Conservation (phyloP, 768 basidiomycete species). For the Mycena latifolia region DNA sequence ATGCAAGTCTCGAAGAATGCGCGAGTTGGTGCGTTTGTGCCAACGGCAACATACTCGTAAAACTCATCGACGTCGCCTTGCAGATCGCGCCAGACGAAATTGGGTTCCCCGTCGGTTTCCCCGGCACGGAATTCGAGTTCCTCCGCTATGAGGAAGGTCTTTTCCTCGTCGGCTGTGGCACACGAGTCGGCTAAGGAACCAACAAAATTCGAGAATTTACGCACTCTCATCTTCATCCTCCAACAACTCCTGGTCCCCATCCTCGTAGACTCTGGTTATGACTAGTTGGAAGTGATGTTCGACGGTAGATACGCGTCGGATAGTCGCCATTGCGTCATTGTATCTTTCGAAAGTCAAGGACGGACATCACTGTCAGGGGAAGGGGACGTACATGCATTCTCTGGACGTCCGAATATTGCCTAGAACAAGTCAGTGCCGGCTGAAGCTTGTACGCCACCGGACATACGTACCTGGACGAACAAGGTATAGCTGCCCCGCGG, state of each 20-base stretch:
- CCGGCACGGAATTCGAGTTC: slow-evolving; percentile 89
- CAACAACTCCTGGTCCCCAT: slow-evolving; percentile 94
- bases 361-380: neutral
- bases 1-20: slow-evolving; percentile 95
- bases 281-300: slow-evolving; percentile 92
- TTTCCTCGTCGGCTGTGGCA: slow-evolving; percentile 88
- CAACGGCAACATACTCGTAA: slow-evolving; percentile 91
- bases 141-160: slow-evolving; percentile 91
- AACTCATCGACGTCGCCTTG: slow-evolving; percentile 93
- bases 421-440: slow-evolving; percentile 4
- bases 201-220: slow-evolving; percentile 40
- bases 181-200: neutral
- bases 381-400: slow-evolving; percentile 93
- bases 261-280: slow-evolving; percentile 96
- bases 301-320: slow-evolving; percentile 83
- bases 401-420: slow-evolving; percentile 89
- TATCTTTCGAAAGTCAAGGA: slow-evolving; percentile 66
- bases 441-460: neutral
- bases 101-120: slow-evolving; percentile 79
- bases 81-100: slow-evolving; percentile 93
- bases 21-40: slow-evolving; percentile 83
- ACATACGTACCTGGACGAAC: slow-evolving; percentile 72
- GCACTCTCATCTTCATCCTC: slow-evolving; percentile 94
- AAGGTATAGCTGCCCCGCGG: slow-evolving; percentile 91
- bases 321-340: slow-evolving; percentile 95